These are phyloP conservation scores for Tetradesmus lagerheimii DNA, from an alignment of 139 green algal species.

Conservation along the genomic window DNA sequence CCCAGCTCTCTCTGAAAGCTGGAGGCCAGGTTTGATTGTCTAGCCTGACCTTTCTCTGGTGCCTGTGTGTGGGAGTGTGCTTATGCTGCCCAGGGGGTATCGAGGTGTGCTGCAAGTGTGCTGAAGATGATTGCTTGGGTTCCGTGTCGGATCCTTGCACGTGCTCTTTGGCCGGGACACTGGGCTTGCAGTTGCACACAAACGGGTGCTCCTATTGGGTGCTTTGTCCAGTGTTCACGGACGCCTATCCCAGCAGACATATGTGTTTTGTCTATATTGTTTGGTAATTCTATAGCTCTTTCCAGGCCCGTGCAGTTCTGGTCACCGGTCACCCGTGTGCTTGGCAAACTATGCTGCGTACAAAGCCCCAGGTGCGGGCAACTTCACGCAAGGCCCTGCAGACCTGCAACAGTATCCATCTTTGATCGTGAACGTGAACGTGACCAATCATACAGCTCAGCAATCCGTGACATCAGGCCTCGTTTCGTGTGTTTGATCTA, in stretches of 20 bases:
- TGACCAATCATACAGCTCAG: background rate
- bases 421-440: background rate
- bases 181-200: no score
- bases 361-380: background rate
- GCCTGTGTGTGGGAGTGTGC: no score
- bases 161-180: no score
- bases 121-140: no score
- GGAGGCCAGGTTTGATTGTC: no score
- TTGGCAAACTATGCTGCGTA: background rate
- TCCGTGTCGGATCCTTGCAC: no score
- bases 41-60: no score
- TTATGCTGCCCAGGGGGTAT: no score
- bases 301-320: background rate
- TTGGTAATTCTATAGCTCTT: no score
- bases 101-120: no score
- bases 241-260: background rate
- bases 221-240: background rate
- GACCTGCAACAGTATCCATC: background rate
- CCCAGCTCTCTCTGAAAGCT: no score
- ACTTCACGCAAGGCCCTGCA: background rate
- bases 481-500: background rate
- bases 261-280: background rate
- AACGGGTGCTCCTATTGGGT: background rate
- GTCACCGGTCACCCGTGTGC: background rate
- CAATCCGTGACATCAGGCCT: background rate